Base-by-base conservation (phyloP, 345 rosid genomes). In the Raphanus sativus region DNA sequence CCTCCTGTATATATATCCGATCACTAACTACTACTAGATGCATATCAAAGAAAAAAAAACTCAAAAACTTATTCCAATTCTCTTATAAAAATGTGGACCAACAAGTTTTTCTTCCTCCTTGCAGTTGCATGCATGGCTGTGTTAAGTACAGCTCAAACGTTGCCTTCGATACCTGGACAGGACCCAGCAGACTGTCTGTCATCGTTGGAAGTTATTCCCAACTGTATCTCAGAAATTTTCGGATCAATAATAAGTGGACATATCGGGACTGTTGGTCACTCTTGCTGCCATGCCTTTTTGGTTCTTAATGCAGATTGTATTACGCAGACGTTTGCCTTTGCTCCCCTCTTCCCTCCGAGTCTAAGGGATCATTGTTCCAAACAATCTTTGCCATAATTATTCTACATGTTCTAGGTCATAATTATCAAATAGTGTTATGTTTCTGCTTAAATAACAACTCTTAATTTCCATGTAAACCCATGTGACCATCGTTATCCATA, bases 281-380 rank as follows among this genome's bases (percentile, higher is more conserved):
- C 77, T 78, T 78, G 81, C 4, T 78, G 81, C 42, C 68, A 52
- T 33, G 81, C 77, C 32, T 32, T 58, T 61, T 34, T 45, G 24
- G 62, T 68, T 59, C 73, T 78, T 8, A 17, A 61, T 72, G 25
- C 12, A 16, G 69, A 40, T 17, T 78, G 81, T 26, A 55, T 67
- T n/a, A 61, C 81, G 60, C 68, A 33, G 6, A 72, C 61, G 81
- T 72, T 78, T 66, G 3, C 29, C 33, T 45, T 59, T 0, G 30
- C 68, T 66, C 77, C 77, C 1, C 26, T 66, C 16, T 33, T 72
- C 17, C 69, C 73, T 59, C 45, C 68, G 11, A 11, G 25, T 66
- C 56, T 72, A 28, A 48, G 2, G 21, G 56, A 66, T 34, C 73
- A 72, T 60, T 78, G 81, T 65, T 71, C 55, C 24, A 21, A 13